phyloP scores from a whole-genome alignment of 2,329 filamentous ascomycete genomes.

The Cercospora nicotianae region DNA sequence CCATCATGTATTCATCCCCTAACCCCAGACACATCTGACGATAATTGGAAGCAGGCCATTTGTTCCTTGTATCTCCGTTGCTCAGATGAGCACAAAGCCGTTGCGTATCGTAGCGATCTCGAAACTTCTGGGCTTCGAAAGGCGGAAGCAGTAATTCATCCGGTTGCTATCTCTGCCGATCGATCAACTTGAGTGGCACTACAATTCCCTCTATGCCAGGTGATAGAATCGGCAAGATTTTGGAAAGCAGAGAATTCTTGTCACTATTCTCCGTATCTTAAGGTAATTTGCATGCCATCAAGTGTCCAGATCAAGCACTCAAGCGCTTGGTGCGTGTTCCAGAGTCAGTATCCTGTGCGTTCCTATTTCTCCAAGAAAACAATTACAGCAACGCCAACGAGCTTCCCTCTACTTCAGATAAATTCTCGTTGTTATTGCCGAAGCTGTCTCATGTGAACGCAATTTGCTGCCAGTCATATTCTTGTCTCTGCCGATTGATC shows the following conservation, averaged over 20 bases:
- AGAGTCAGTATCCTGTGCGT: background rate
- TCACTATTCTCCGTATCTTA: background rate
- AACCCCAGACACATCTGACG: background rate
- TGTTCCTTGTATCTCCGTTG: background rate
- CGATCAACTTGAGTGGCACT: background rate
- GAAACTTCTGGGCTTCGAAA: background rate
- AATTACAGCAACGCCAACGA: background rate
- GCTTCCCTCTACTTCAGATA: background rate
- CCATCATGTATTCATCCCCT: background rate
- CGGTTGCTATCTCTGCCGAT: background rate
- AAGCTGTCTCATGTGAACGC: background rate
- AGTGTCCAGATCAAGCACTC: background rate
- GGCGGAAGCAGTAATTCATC: background rate
- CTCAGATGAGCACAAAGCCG: background rate
- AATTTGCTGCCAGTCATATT: background rate
- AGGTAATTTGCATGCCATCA: background rate
- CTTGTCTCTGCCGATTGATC: background rate
- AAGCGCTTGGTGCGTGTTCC: background rate
- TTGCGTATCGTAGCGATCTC: background rate
- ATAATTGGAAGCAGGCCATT: background rate
- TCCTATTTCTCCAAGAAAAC: background rate
- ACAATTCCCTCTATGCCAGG: background rate
- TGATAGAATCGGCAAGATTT: background rate
- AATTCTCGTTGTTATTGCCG: background rate
- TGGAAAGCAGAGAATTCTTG: background rate